Base-by-base conservation (phyloP, 257 asterid genomes). In the Nicotiana sylvestris region DNA sequence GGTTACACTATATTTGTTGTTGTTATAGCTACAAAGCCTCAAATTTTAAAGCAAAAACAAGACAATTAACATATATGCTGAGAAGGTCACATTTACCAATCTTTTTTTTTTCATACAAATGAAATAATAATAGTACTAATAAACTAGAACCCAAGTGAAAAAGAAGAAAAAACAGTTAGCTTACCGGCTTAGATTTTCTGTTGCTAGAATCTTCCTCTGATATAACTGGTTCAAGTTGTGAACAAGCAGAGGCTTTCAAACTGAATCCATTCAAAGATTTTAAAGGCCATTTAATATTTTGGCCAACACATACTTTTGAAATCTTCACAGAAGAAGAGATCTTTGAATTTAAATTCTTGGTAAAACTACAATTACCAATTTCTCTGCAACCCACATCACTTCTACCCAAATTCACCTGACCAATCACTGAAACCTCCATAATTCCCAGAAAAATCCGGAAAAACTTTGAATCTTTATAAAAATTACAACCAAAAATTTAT, bases 371-470 rank as follows among this genome's bases (percentile, higher is more conserved):
- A 25, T 89, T 53, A 74, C 92, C 92, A 86, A 78, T 77, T 37
- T 84, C 87, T 83, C 67, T 86, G 9, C 16, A 76, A 55, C 83
- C 81, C 83, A 86, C 81, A 84, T 86, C 85, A 9, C 32, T 53
- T 83, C 92, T 87, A 11, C 86, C 89, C 70, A 86, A 82, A 88
- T 85, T 88, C 83, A 92, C 85, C 88, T 90, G 92, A 72, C 95
- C 91, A 29, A 91, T 86, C 60, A 89, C 86, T 53, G 94, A 94
- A 80, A 90, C 64, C 89, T 91, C 97, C 99, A 93, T 93, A 25
- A n/a, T 66, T 80, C 29, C 53, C n/a, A 8, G 49, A 43, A 72
- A 82, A 76, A 74, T 27, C 84, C 83, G 84, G 69, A 85, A 68
- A 66, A 85, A 49, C 1, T 62, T 49, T 81, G 49, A 6, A 76